A percentile compares a stretch with the other conserved stretches of the same genome.
Evolutionary conservation across 345 rosid species (phyloP).

Genomic region (Garcia nutans): DNA sequence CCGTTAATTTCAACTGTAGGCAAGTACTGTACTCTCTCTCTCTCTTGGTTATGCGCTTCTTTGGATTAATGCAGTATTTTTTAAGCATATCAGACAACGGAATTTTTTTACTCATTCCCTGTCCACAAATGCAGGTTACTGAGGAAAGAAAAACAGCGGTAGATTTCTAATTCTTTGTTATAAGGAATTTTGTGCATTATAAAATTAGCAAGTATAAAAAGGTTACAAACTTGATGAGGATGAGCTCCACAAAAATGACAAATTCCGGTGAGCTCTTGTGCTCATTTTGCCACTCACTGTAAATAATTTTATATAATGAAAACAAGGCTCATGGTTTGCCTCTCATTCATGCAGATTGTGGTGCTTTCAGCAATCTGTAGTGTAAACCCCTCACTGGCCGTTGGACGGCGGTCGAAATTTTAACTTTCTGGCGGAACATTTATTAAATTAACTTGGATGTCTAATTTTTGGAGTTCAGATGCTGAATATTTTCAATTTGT

Average conservation of each 20-base stretch:
- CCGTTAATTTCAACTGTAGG: conserved; percentile 42
- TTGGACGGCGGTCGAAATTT: neutral
- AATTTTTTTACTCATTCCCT: no score
- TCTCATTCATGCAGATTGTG: neutral
- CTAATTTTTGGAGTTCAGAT: neutral
- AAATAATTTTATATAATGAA: neutral
- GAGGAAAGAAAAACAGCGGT: neutral
- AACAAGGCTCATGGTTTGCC: neutral
- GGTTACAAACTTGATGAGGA: conserved; percentile 2
- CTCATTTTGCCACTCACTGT: no score
- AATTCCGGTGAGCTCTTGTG: neutral
- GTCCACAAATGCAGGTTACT: conserved; percentile 23
- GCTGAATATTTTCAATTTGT: neutral
- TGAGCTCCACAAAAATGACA: neutral
- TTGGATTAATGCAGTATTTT: neutral
- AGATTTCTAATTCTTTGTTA: conserved; percentile 2
- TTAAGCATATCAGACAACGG: neutral
- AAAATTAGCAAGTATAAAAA: conserved; percentile 1
- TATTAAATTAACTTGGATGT: neutral
- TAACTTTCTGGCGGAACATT: neutral
- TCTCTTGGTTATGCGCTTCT: no score
- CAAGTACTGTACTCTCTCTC: neutral
- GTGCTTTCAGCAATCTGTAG: neutral
- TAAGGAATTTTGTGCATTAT: neutral
- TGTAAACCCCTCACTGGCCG: neutral